Conservation (phyloP, 2,329 filamentous ascomycete genomes). For the Grosmannia huntii region DNA sequence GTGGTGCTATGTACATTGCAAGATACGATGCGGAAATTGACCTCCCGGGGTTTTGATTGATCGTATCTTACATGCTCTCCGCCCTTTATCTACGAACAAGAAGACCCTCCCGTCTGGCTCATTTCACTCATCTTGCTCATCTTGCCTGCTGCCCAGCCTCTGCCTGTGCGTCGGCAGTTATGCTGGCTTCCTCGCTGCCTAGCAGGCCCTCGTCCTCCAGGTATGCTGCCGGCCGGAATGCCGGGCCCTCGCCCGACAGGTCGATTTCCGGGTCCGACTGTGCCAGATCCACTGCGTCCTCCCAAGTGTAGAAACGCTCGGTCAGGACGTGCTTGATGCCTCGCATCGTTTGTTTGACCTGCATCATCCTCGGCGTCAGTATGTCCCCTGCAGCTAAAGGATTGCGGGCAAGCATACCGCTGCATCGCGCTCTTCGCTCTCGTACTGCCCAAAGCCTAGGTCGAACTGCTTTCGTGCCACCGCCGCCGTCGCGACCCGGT, state of each 20-base stretch:
- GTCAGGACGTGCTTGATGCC: slow-evolving; percentile 75
- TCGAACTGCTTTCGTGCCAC: slow-evolving; percentile 54
- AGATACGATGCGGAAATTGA: background rate
- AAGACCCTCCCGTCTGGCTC: background rate
- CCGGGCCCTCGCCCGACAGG: slow-evolving; percentile 33
- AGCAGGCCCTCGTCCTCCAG: slow-evolving; percentile 18
- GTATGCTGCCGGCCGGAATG: slow-evolving; percentile 34
- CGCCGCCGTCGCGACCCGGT: slow-evolving; percentile 69
- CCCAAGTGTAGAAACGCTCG: slow-evolving; percentile 80
- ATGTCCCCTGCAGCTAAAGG: background rate
- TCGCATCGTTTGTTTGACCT: slow-evolving; percentile 69
- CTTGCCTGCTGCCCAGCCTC: background rate
- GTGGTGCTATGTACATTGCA: background rate
- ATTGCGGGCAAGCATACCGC: slow-evolving; percentile 40
- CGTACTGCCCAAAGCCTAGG: slow-evolving; percentile 60
- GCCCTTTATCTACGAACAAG: background rate
- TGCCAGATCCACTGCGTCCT: slow-evolving; percentile 58
- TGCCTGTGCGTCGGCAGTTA: slow-evolving; percentile 12
- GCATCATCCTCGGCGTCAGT: background rate
- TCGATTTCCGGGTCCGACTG: slow-evolving; percentile 55
- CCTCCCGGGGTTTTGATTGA: background rate
- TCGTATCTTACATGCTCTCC: background rate
- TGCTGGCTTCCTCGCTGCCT: slow-evolving; percentile 19
- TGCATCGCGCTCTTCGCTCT: slow-evolving; percentile 49
- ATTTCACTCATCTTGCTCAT: slow-evolving; percentile 6